These are phyloP conservation scores for Jacaranda mimosifolia DNA, from an alignment of 257 asterid species.

Conservation along the genomic window DNA sequence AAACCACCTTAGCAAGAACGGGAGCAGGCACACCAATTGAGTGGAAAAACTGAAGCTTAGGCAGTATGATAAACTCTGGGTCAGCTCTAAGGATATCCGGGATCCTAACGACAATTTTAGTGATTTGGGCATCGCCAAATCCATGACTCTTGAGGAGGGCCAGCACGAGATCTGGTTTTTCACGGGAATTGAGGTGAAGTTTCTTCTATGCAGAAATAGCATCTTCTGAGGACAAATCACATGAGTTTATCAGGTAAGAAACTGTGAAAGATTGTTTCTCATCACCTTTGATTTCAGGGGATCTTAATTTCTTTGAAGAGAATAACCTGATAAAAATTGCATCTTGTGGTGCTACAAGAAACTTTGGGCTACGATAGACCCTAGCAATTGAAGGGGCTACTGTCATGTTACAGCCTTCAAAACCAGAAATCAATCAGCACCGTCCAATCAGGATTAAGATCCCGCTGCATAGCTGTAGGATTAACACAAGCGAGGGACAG, in stretches of 20 bases:
- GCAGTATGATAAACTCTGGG: background rate
- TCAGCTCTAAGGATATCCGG: background rate
- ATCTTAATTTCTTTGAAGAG: background rate
- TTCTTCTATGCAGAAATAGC: slow-evolving; percentile 19
- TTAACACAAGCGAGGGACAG: too few species aligned
- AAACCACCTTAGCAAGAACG: background rate
- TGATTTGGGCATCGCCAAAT: background rate
- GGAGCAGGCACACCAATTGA: slow-evolving; percentile 22
- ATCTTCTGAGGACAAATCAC: slow-evolving; percentile 9
- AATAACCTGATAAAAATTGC: background rate
- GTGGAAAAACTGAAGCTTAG: slow-evolving; percentile 12
- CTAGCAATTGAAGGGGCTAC: background rate
- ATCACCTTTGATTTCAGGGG: background rate
- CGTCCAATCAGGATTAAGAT: too few species aligned
- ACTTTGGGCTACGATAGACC: background rate
- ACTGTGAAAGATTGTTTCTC: slow-evolving; percentile 9
- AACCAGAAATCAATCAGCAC: too few species aligned
- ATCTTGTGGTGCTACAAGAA: background rate
- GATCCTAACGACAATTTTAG: background rate
- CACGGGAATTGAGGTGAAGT: background rate
- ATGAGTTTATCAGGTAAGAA: slow-evolving; percentile 21
- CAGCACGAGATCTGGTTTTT: slow-evolving; percentile 4
- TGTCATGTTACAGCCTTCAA: too few species aligned
- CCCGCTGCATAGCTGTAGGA: too few species aligned
- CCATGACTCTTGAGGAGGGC: slow-evolving; percentile 22